Evolutionary conservation across 306 rosid genomes (phyloP), one percentile per base, ranked within the genome.

Genomic region (Corylus americana): DNA sequence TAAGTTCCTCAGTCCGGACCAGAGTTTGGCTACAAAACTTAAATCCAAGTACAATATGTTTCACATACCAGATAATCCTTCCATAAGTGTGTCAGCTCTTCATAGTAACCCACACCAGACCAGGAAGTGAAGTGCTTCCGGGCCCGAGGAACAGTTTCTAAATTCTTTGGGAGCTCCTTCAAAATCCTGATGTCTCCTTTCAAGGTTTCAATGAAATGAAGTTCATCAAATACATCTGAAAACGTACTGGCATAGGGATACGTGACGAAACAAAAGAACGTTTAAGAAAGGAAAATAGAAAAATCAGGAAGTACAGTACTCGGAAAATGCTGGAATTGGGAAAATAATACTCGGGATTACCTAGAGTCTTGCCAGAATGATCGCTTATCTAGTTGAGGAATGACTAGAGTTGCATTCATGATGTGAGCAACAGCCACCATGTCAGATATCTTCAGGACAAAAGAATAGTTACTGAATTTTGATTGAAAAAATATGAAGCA

Each of bases 341-440:
- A 75, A 61, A 53, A 11, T 64, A 50, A 53, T 69, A 61, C 53
- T 48, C 9, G 35, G 71, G 78, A 77, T 53, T 88, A 94, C 97
- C 98, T 92, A 2, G 94, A 85, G 76, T 94, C 97, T 85, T 89
- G 88, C 98, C 97, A 94, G 84, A 94, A 94, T 57, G 98, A 94
- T 62, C 96, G 94, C 74, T 87, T 94, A 82, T 94, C 98, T 77
- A 94, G 84, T 82, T 88, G 97, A 67, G 98, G 98, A 78, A 94
- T 87, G 83, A 94, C 97, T 70, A 94, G 86, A 73, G 97, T 94
- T 61, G 96, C 97, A 84, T 94, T 92, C 96, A 94, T 89, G 62
- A 92, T 89, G 77, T 76, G 91, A 58, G 98, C 97, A 79, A 94
- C 96, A 80, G 93, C 95, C 74, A 94, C 98, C 96, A 94, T 90